A percentile compares a stretch with the other conserved stretches of the same genome.
Evolutionary conservation across 164 flowering plant species (phyloP).

Genomic region (Chimonanthus praecox): DNA sequence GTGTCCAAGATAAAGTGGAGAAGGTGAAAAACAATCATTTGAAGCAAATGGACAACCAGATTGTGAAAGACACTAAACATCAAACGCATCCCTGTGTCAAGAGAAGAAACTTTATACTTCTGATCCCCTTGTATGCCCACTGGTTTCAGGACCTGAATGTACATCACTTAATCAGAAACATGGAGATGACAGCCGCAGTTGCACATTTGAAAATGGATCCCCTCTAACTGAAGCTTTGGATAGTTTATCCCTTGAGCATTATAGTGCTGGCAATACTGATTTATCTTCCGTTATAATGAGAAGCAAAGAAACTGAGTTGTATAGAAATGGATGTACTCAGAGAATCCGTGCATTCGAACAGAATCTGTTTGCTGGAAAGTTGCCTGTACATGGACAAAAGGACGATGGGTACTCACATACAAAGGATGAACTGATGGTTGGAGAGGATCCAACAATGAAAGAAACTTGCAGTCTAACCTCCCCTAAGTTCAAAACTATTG

Average conservation of each 20-base stretch:
- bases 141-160: conserved; percentile 15
- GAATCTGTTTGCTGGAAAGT: conserved; percentile 30
- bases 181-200: conserved; percentile 14
- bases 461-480: conserved; percentile 6
- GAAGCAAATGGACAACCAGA: conserved; percentile 17
- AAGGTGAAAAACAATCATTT: conserved; percentile 20
- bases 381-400: conserved; percentile 28
- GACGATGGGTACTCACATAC: conserved; percentile 14
- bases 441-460: conserved; percentile 26
- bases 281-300: conserved; percentile 54
- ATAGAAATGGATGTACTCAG: conserved; percentile 71
- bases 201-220: conserved; percentile 4
- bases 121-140: conserved; percentile 13
- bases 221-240: conserved; percentile 9
- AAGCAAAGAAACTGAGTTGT: conserved; percentile 57
- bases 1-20: conserved; percentile 49
- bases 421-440: conserved; percentile 17
- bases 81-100: conserved; percentile 13
- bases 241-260: conserved; percentile 18
- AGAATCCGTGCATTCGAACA: conserved; percentile 65
- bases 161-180: conserved; percentile 16
- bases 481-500: conserved; percentile 11
- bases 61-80: conserved; percentile 8
- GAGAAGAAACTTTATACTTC: conserved; percentile 19
- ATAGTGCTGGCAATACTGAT: conserved; percentile 33